Base-by-base conservation (phyloP, 495 filamentous ascomycete species). In the Lophium mytilinum region DNA sequence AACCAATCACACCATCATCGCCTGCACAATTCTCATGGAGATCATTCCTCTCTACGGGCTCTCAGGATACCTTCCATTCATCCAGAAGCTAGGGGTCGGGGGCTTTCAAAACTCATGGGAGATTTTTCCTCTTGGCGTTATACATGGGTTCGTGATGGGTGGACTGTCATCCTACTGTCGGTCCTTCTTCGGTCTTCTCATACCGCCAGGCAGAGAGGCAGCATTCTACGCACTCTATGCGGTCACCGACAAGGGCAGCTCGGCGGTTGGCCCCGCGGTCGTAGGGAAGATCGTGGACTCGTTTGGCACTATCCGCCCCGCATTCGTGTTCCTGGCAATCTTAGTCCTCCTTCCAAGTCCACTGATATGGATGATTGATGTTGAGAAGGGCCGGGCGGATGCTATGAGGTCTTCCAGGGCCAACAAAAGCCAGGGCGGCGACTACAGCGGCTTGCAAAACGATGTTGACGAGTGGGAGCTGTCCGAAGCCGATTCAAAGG, bases 141-240 rank as follows among this genome's bases (percentile, higher is more conserved):
- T 71, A 5, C 60, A 63, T 42, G 68, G 68, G 9, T 60, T 69
- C 40, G 52, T 64, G 21, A 69, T 69, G 63, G 68, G 61, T 45
- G 68, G 68, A 1, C 55, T 71, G 1, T 63, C 62, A 14, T 56
- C 49, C 12, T 68, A 71, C 47, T 67, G 64, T 19, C 58, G 68
- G 1, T 19, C 55, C 8, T 54, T 69, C 15, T 71, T 61, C 49
- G 64, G 64, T 39, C 50, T 61, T 12, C 56, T 71, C n/a, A 64
- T 71, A 1, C 68, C 68, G 5, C 58, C 65, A n/a, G 66, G 68
- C 15, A 61, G 57, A 18, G 68, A 71, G 40, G 66, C 68, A 10
- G 65, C 66, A 1, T 71, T 71, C 43, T 71, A 63, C 37, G 66
- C 68, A 0, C 45, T 71, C 17, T 71, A 67, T 54, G 68, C 68